Conservation (phyloP, 2,329 filamentous ascomycete species). For the Colletotrichum endophyticum region DNA sequence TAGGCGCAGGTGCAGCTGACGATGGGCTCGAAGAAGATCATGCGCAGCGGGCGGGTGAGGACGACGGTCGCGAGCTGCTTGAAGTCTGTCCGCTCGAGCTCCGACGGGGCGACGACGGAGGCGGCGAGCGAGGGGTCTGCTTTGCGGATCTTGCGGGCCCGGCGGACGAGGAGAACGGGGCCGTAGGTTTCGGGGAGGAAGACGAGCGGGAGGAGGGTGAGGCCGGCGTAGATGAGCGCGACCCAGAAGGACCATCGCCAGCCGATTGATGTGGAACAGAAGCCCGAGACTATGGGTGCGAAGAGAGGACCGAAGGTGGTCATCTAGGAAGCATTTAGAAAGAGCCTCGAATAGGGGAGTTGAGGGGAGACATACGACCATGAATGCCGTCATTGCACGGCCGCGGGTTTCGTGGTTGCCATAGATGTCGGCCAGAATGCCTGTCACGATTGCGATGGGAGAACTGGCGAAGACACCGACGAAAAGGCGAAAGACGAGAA, state of each 20-base stretch:
- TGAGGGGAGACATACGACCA: conserved; percentile 53
- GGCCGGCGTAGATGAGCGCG: conserved; percentile 69
- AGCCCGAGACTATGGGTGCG: conserved; percentile 70
- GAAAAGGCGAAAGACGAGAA: conserved; percentile 61
- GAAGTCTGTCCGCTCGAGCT: conserved; percentile 63
- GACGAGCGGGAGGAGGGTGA: conserved; percentile 63
- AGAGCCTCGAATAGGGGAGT: accelerated
- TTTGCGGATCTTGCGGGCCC: conserved; percentile 63
- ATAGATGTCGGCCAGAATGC: conserved; percentile 71
- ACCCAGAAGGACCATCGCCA: conserved; percentile 79
- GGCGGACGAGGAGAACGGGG: conserved; percentile 60
- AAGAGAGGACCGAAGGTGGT: conserved; percentile 72
- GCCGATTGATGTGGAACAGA: conserved; percentile 58
- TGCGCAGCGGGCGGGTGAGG: conserved; percentile 72
- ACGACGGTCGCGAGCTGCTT: conserved; percentile 71
- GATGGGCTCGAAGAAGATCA: conserved; percentile 76
- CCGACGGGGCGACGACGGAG: conserved; percentile 62
- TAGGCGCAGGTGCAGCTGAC: conserved; percentile 74
- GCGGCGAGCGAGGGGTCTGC: conserved; percentile 50
- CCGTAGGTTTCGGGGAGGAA: conserved; percentile 71
- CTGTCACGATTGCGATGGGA: conserved; percentile 66
- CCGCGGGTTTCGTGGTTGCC: conserved; percentile 59
- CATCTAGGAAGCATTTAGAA: conserved; percentile 38
- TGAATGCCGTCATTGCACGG: conserved; percentile 66
- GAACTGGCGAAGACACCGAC: conserved; percentile 59